These are phyloP conservation scores for Sporothrix brunneoviolacea DNA, from an alignment of 2,329 filamentous ascomycete genomes.

Conservation along the genomic window DNA sequence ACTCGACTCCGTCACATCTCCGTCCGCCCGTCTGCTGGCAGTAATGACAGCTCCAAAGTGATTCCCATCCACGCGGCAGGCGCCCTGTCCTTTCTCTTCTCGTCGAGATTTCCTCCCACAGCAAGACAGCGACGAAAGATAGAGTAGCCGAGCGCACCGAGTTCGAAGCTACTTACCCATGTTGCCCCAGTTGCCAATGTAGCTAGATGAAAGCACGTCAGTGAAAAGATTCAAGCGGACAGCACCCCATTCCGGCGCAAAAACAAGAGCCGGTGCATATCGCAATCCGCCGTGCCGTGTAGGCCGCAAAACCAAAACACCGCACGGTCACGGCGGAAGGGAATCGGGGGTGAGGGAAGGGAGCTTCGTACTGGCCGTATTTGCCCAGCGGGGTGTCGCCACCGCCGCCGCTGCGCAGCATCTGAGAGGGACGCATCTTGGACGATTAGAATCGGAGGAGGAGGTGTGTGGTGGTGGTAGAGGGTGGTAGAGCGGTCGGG, in stretches of 20 bases:
- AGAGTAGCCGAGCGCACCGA: not conserved
- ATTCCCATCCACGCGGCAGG: too few species aligned
- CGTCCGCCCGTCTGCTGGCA: too few species aligned
- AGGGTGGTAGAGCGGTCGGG: not conserved
- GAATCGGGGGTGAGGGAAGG: not conserved
- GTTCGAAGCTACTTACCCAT: constrained; percentile 54
- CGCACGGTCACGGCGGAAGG: constrained; percentile 9
- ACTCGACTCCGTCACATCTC: too few species aligned
- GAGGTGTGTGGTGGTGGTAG: constrained; percentile 1
- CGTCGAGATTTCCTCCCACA: too few species aligned
- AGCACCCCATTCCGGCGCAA: too few species aligned
- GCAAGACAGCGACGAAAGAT: too few species aligned
- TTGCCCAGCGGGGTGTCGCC: constrained; percentile 36
- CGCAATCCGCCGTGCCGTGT: not conserved
- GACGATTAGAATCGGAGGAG: constrained; percentile 8
- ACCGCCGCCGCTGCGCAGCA: constrained; percentile 35
- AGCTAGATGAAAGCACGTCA: constrained; percentile 41
- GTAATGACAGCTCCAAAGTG: too few species aligned
- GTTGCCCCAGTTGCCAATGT: constrained; percentile 66
- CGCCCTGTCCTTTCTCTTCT: too few species aligned
- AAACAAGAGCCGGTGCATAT: not conserved
- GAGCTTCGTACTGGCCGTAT: constrained; percentile 40
- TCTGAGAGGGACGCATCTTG: constrained; percentile 43
- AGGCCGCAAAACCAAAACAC: constrained; percentile 3
- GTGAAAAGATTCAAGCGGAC: not conserved